Evolutionary conservation across 2,329 filamentous ascomycete species (phyloP), one percentile per base, ranked within the genome.

Genomic region (Fusarium anguioides): DNA sequence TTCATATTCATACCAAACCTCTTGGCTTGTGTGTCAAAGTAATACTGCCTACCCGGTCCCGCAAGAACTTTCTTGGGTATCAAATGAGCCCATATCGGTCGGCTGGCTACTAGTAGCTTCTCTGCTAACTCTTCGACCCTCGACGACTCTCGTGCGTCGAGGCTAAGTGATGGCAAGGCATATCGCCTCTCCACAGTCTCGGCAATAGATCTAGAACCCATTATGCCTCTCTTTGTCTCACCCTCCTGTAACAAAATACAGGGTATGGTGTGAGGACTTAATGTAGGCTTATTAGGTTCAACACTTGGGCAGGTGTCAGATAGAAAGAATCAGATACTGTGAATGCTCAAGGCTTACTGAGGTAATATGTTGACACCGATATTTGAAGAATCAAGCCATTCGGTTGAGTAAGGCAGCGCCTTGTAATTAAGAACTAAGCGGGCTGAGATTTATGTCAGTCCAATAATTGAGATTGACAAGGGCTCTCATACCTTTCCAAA

Each of bases 351-450:
- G 4, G 10, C 29, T 18, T 1, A 21, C 49, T 47, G 29, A 15
- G 14, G 27, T 8, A 35, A 18, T 1, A 52, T 17, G 2, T 35
- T 14, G 5, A 15, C 11, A 8, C 29, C 26, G 8, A 52, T 21
- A 8, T 47, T 33, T 6, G 49, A 24, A 5, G 35, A 52, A 1
- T 46, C 21, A 9, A 52, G 40, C 49, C 49, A 52, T 36, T 47
- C 27, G 2, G 49, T 52, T 1, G 49, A 21, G 8, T 52, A 52
- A 11, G 40, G 49, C 27, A 52, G n/a, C 9, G 29, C 40, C 27
- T 52, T 52, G 27, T 47, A 52, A 11, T 52, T 52, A 8, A 52
- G 49, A 8, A 52, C 21, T 8, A 52, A 40, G 4, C 40, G 49
- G 14, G 49, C 49, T 52, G 4, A 12, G 6, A 12, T 5, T 6